phyloP scores from a whole-genome alignment of 192 early-diverging fungal species.

The Geosiphon pyriformis region DNA sequence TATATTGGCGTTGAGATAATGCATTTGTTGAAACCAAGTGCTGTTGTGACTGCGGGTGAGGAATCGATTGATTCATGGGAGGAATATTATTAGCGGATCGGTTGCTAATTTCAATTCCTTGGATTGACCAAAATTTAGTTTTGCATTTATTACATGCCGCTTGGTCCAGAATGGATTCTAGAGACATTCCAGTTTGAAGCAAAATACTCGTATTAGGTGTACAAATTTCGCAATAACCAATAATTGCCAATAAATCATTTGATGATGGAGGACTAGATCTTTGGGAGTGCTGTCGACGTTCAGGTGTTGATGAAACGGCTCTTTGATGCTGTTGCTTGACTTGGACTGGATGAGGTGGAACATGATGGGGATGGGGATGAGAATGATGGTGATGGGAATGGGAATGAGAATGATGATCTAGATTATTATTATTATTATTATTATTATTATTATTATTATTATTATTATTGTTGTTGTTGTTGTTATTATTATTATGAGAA shows the following conservation, averaged over 20 bases:
- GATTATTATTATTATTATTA: no score
- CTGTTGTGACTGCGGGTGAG: background rate
- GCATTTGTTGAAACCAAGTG: background rate
- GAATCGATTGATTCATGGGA: background rate
- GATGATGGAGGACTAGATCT: background rate
- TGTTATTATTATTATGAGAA: no score
- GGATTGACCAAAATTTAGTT: background rate
- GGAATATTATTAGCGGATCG: background rate
- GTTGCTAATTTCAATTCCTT: background rate
- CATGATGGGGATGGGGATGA: background rate
- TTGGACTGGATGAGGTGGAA: no score
- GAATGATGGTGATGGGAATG: no score
- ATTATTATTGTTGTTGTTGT: no score
- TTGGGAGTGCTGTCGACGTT: background rate
- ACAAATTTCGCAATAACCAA: background rate
- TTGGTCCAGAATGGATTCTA: background rate
- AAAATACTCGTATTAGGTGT: background rate
- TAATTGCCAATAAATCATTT: background rate
- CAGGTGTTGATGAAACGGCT: background rate
- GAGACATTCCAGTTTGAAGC: background rate
- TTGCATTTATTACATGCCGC: constrained; percentile 5
- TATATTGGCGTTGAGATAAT: background rate
- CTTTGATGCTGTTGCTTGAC: constrained; percentile 1
- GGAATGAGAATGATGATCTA: no score
- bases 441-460: no score